Evolutionary conservation across 805 yeast species (phyloP).

Genomic region (Kodamaea sagamina): DNA sequence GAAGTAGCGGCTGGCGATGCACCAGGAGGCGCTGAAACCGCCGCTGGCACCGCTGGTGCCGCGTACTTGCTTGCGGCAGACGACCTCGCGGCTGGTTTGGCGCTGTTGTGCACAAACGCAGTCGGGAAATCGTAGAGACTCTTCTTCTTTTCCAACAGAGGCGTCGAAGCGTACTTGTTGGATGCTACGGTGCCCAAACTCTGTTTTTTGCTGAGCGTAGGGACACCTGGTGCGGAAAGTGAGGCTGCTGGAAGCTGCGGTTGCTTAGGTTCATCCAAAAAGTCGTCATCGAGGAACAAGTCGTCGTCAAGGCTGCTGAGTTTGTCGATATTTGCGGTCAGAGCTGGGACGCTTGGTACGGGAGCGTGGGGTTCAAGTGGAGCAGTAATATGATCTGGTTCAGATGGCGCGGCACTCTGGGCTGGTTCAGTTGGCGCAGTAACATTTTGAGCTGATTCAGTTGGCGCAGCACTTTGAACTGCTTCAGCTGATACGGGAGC

Average conservation of each 20-base stretch:
- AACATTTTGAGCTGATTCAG: too few species aligned
- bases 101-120: slow-evolving; percentile 46
- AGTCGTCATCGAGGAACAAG: slow-evolving; percentile 21
- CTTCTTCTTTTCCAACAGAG: slow-evolving; percentile 54
- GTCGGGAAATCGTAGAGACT: slow-evolving; percentile 79
- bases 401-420: too few species aligned
- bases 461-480: neutral
- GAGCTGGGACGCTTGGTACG: neutral
- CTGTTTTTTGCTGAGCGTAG: neutral
- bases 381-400: too few species aligned
- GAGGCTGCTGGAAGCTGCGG: neutral
- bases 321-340: slow-evolving; percentile 8
- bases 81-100: slow-evolving; percentile 43
- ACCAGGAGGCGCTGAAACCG: slow-evolving; percentile 1
- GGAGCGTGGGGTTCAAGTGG: too few species aligned
- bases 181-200: neutral
- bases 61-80: slow-evolving; percentile 23
- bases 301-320: slow-evolving; percentile 14
- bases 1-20: slow-evolving; percentile 12
- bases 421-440: too few species aligned
- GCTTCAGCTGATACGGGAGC: too few species aligned
- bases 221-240: neutral
- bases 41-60: slow-evolving; percentile 9
- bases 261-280: slow-evolving; percentile 18
- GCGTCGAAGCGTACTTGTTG: neutral